phyloP scores from a whole-genome alignment of 352 stramenopile species.

The Phytopythium mirpurense region DNA sequence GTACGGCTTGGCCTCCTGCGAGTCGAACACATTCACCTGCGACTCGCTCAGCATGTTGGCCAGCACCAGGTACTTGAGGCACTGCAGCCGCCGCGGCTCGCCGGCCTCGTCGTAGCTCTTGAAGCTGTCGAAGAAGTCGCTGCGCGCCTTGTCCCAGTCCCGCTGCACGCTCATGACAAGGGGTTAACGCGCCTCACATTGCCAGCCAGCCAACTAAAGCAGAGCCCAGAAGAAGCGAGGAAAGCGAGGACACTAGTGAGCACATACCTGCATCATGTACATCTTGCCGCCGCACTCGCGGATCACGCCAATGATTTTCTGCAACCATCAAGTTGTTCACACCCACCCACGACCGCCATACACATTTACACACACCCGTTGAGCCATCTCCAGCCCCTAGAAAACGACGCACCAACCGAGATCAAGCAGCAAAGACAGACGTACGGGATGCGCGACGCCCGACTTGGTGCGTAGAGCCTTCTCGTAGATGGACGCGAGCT shows the following conservation, averaged over 20 bases:
- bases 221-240: no score
- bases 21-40: conserved; percentile 95
- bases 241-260: no score
- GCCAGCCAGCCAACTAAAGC: background rate
- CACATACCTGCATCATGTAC: conserved; percentile 93
- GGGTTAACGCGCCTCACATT: background rate
- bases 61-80: conserved; percentile 94
- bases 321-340: background rate
- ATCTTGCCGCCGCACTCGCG: conserved; percentile 95
- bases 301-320: conserved; percentile 93
- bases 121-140: conserved; percentile 95
- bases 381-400: no score
- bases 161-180: conserved; percentile 22
- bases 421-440: no score
- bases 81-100: conserved; percentile 87
- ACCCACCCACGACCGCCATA: no score
- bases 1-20: conserved; percentile 89
- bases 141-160: conserved; percentile 90
- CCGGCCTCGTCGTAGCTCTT: conserved; percentile 97
- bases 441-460: conserved; percentile 85
- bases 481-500: conserved; percentile 91
- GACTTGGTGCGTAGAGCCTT: conserved; percentile 88
- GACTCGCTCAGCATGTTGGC: conserved; percentile 94
- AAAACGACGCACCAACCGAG: no score
- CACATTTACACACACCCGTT: no score